Evolutionary conservation across 2,329 filamentous ascomycete species (phyloP).

Genomic region (Aspergillus viridinutans): DNA sequence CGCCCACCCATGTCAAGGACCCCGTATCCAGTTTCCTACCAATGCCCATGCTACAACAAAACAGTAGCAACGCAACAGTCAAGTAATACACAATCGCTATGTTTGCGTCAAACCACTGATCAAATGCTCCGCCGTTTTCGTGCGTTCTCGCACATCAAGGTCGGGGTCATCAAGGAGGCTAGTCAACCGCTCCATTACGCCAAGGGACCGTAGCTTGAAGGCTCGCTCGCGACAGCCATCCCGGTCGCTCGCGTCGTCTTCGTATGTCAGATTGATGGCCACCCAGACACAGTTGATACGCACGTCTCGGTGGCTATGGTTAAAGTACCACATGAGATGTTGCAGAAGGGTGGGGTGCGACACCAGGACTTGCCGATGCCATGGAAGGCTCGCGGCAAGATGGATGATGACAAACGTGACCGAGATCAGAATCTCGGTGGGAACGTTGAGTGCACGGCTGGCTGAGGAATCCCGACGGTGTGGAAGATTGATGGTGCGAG

Average conservation of each 20-base stretch:
- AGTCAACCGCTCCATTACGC: slow-evolving; percentile 64
- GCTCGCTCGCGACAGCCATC: slow-evolving; percentile 64
- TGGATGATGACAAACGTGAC: slow-evolving; percentile 82
- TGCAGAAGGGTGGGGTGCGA: slow-evolving; percentile 72
- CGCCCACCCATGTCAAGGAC: not conserved
- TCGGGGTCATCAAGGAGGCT: slow-evolving; percentile 65
- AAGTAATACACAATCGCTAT: slow-evolving; percentile 11
- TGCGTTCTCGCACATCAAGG: slow-evolving; percentile 76
- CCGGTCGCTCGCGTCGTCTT: slow-evolving; percentile 68
- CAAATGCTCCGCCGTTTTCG: slow-evolving; percentile 73
- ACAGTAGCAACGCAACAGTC: slow-evolving; percentile 1
- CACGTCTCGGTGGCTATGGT: slow-evolving; percentile 67
- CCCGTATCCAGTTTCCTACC: not conserved
- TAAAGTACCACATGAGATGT: slow-evolving; percentile 68
- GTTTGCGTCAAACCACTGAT: slow-evolving; percentile 44
- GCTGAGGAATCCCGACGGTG: slow-evolving; percentile 29
- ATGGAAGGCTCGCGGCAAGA: slow-evolving; percentile 74
- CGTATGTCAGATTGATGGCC: slow-evolving; percentile 78
- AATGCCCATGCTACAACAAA: slow-evolving; percentile 1
- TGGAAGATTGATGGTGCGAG: slow-evolving; percentile 36
- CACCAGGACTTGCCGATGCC: slow-evolving; percentile 73
- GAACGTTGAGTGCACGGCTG: slow-evolving; percentile 29
- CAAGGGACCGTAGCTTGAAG: slow-evolving; percentile 64
- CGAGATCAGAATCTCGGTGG: slow-evolving; percentile 66
- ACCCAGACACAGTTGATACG: slow-evolving; percentile 77